phyloP scores from a whole-genome alignment of 345 rosid species.

The Eutrema heterophyllum region DNA sequence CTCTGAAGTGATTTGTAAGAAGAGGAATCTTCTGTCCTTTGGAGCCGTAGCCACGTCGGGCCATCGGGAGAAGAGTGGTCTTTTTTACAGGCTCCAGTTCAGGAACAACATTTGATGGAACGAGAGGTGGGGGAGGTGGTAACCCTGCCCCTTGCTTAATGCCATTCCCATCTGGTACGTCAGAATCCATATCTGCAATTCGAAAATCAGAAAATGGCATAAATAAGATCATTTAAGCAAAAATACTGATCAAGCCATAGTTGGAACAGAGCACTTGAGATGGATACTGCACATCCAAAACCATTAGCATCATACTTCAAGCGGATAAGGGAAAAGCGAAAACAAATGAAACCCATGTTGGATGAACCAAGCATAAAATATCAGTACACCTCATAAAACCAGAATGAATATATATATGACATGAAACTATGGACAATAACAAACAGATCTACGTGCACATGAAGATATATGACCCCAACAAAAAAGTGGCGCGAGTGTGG shows the following conservation, averaged over 20 bases:
- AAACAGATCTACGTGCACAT: constrained; percentile 3
- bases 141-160: constrained; percentile 13
- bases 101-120: constrained; percentile 49
- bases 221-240: neutral
- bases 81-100: constrained; percentile 45
- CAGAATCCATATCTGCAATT: constrained; percentile 41
- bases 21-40: constrained; percentile 55
- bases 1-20: constrained; percentile 77
- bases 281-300: neutral
- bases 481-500: neutral
- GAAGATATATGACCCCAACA: neutral
- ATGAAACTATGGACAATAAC: neutral
- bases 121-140: constrained; percentile 63
- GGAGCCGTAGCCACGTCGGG: constrained; percentile 56
- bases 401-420: neutral
- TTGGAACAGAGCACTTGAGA: neutral
- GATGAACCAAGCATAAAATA: neutral
- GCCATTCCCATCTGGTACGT: constrained; percentile 36
- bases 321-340: neutral
- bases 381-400: neutral
- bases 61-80: constrained; percentile 48
- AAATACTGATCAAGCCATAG: neutral
- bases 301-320: neutral
- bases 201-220: neutral
- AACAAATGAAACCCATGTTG: neutral